phyloP scores from a whole-genome alignment of 2,329 filamentous ascomycete species.

The Scolecobasidium constrictum region DNA sequence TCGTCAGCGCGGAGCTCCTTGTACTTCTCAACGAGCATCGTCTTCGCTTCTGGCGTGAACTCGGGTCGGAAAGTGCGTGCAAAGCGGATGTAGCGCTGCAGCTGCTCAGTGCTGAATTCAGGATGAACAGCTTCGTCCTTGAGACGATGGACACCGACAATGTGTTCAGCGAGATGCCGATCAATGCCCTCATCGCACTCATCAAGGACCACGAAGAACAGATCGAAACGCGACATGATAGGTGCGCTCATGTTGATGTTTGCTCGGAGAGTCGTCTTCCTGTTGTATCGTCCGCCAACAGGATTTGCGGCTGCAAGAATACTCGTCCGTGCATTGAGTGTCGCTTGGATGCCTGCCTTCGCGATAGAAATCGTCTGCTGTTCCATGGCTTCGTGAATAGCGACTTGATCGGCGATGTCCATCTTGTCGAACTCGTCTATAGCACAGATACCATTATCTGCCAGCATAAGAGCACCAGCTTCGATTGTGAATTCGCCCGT shows the following conservation, averaged over 20 bases:
- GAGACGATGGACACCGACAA: constrained; percentile 85
- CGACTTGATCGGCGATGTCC: constrained; percentile 94
- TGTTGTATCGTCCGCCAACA: constrained; percentile 91
- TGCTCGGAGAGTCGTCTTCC: constrained; percentile 81
- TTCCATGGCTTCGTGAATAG: constrained; percentile 99
- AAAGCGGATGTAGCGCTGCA: constrained; percentile 95
- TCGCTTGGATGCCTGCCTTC: constrained; percentile 96
- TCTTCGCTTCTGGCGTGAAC: constrained; percentile 79
- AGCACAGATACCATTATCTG: constrained; percentile 91
- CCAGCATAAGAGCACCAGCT: constrained; percentile 93
- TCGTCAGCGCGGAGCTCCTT: constrained; percentile 92
- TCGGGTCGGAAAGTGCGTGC: constrained; percentile 88
- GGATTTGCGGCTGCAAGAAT: constrained; percentile 96
- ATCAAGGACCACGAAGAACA: constrained; percentile 96
- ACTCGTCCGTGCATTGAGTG: constrained; percentile 86
- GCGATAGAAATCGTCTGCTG: constrained; percentile 99
- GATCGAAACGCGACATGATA: constrained; percentile 98
- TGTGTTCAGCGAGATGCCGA: constrained; percentile 84
- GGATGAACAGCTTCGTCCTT: constrained; percentile 85
- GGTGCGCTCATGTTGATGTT: constrained; percentile 99
- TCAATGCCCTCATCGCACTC: constrained; percentile 92
- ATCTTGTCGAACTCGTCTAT: constrained; percentile 99
- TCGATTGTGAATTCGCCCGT: constrained; percentile 98
- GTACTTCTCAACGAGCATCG: constrained; percentile 80
- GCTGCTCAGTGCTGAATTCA: constrained; percentile 89